Conservation (phyloP, 768 basidiomycete genomes). For the Dioszegia hungarica region DNA sequence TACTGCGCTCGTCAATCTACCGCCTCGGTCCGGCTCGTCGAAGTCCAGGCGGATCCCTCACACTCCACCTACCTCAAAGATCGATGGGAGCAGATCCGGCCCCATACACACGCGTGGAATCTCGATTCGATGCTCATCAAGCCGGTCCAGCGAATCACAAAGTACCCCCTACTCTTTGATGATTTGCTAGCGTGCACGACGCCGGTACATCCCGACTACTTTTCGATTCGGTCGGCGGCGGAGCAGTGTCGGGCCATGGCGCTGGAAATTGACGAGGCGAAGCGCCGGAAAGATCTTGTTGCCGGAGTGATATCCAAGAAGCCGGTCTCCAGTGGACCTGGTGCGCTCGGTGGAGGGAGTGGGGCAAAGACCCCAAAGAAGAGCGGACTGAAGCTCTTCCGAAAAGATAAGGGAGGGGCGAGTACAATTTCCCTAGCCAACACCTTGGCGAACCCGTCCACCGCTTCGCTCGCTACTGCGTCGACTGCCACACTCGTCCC, state of each 20-base stretch:
- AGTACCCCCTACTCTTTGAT: slow-evolving; percentile 90
- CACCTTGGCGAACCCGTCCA: background rate
- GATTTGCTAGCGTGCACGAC: slow-evolving; percentile 51
- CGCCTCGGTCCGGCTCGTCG: slow-evolving; percentile 42
- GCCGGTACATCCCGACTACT: slow-evolving; percentile 49
- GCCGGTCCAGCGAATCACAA: slow-evolving; percentile 96
- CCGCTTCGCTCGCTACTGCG: slow-evolving; percentile 2
- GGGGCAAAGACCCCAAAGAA: slow-evolving; percentile 1
- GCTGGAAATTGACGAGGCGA: slow-evolving; percentile 65
- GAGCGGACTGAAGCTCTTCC: slow-evolving; percentile 39
- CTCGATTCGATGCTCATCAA: slow-evolving; percentile 63
- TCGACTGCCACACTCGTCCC: slow-evolving; percentile 2
- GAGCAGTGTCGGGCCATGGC: slow-evolving; percentile 50
- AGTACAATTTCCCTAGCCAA: slow-evolving; percentile 6
- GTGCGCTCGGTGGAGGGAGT: background rate
- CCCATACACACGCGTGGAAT: slow-evolving; percentile 50
- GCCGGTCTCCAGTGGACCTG: background rate
- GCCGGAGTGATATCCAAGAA: slow-evolving; percentile 32
- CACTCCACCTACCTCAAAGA: slow-evolving; percentile 42
- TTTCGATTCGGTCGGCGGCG: slow-evolving; percentile 51
- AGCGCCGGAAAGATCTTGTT: slow-evolving; percentile 65
- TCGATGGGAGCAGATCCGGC: slow-evolving; percentile 45
- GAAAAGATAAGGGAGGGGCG: slow-evolving; percentile 28
- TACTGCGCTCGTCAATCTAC: slow-evolving; percentile 47
- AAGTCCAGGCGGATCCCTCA: slow-evolving; percentile 36